A percentile compares a stretch with the other conserved stretches of the same genome.
Conservation (phyloP, 2,329 filamentous ascomycete genomes). For the Calonectria pseudoreteaudii region DNA sequence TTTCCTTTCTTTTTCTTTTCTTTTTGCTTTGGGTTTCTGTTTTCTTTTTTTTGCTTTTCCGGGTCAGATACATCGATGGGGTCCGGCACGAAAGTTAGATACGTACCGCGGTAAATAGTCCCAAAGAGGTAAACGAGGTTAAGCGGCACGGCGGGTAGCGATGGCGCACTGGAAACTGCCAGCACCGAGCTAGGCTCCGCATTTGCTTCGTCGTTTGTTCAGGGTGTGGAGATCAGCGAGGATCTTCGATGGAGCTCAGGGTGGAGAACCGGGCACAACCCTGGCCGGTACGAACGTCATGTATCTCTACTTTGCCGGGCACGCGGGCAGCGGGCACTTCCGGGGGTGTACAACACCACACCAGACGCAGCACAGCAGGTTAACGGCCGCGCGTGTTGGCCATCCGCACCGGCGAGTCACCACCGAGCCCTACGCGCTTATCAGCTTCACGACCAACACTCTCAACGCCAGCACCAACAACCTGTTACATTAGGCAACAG, state of each 20-base stretch:
- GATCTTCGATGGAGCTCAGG: conserved; percentile 31
- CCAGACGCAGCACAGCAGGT: neutral
- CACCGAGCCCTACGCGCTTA: conserved; percentile 28
- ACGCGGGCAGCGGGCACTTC: conserved; percentile 19
- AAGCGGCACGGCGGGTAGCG: neutral
- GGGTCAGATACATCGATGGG: neutral
- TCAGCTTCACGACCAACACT: neutral
- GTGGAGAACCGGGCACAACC: conserved; percentile 32
- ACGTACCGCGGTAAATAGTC: neutral
- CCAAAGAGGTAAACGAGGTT: conserved; percentile 24
- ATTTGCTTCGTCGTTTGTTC: conserved; percentile 35
- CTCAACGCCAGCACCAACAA: conserved; percentile 22
- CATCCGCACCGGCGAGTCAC: conserved; percentile 8
- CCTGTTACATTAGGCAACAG: conserved; percentile 26
- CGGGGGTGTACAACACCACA: conserved; percentile 24
- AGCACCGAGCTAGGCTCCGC: conserved; percentile 24
- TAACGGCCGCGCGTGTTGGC: conserved; percentile 25
- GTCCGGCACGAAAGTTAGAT: neutral
- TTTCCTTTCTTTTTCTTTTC: neutral
- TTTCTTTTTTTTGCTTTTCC: neutral
- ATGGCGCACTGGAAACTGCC: conserved; percentile 30
- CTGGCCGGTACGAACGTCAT: conserved; percentile 27
- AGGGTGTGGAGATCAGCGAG: conserved; percentile 30
- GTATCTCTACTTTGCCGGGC: conserved; percentile 23
- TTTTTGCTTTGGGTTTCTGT: neutral